phyloP scores from a whole-genome alignment of 495 filamentous ascomycete genomes.

The Saxophila tyrrhenica region DNA sequence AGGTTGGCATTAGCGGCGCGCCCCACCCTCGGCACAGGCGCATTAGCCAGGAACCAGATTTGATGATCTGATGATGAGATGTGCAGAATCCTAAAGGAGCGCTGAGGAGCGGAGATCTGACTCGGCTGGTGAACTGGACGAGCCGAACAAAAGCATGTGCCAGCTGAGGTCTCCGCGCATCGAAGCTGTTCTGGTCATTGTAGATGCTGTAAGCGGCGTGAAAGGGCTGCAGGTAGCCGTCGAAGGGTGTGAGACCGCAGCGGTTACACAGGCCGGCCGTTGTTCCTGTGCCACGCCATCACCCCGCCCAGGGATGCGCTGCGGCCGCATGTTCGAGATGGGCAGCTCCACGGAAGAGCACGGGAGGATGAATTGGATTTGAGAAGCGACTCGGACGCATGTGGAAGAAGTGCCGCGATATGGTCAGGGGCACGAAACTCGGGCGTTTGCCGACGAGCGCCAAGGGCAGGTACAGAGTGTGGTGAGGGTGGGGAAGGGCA shows the following conservation, averaged over 20 bases:
- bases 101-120: background rate
- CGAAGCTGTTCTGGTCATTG: too few relatives aligned
- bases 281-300: background rate
- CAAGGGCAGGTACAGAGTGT: background rate
- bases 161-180: too few relatives aligned
- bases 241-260: slow-evolving; percentile 5
- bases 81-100: too few relatives aligned
- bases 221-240: slow-evolving; percentile 4
- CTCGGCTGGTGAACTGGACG: background rate
- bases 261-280: background rate
- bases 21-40: background rate
- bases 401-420: too few relatives aligned
- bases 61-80: too few relatives aligned
- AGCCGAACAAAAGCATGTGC: background rate
- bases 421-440: background rate
- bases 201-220: background rate
- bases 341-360: too few relatives aligned
- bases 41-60: background rate
- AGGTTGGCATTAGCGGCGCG: background rate
- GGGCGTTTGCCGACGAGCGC: background rate
- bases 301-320: too few relatives aligned
- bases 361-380: too few relatives aligned
- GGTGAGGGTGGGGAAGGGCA: background rate
- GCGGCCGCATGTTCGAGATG: too few relatives aligned
- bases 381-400: too few relatives aligned